These are phyloP conservation scores for Warburgia ugandensis DNA, from an alignment of 164 flowering plant species.

Conservation along the genomic window DNA sequence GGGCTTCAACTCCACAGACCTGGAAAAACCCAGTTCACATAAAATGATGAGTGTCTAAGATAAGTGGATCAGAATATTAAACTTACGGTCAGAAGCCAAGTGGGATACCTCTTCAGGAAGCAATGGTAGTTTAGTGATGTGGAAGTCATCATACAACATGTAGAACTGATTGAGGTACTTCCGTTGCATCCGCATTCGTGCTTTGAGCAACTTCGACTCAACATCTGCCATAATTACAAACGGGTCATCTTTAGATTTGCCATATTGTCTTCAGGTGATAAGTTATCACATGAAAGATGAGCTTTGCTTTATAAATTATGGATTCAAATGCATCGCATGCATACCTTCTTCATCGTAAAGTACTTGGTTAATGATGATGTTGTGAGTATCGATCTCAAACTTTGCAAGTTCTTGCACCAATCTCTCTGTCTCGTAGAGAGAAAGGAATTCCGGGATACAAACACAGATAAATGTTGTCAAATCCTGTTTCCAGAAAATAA, in stretches of 20 bases:
- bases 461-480: constrained; percentile 95
- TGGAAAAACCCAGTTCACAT: constrained; percentile 12
- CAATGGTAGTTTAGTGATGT: constrained; percentile 88
- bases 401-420: constrained; percentile 92
- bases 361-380: constrained; percentile 94
- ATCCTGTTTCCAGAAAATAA: too few species aligned
- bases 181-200: constrained; percentile 94
- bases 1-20: constrained; percentile 88
- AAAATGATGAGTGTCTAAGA: neutral
- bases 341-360: constrained; percentile 87
- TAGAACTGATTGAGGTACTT: constrained; percentile 93
- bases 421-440: constrained; percentile 97
- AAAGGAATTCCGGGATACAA: constrained; percentile 97
- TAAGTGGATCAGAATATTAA: too few species aligned
- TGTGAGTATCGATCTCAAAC: constrained; percentile 94
- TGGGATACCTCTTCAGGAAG: constrained; percentile 87
- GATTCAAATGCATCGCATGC: too few species aligned
- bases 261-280: too few species aligned
- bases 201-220: constrained; percentile 83
- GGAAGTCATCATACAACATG: constrained; percentile 84
- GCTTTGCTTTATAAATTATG: too few species aligned
- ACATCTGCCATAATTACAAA: constrained; percentile 44
- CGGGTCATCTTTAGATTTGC: too few species aligned
- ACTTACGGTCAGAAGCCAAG: too few species aligned
- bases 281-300: too few species aligned